Evolutionary conservation across 2,329 filamentous ascomycete species (phyloP).

Genomic region (Lasiodiplodia gonubiensis): DNA sequence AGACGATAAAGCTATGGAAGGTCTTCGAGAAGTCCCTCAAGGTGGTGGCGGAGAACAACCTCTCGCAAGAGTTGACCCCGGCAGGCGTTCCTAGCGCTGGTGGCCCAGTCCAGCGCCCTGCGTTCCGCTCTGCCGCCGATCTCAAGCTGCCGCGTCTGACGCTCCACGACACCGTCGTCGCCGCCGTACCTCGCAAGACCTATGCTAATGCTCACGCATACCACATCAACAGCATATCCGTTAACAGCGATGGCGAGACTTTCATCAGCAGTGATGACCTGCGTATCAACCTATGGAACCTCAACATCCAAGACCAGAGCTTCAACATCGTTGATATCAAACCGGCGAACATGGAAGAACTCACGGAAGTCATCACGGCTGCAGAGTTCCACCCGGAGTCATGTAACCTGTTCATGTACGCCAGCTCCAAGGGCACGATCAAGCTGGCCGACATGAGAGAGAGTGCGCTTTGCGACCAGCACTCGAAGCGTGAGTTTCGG

Average conservation of each 20-base stretch:
- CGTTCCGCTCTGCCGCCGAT: conserved; percentile 80
- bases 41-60: conserved; percentile 97
- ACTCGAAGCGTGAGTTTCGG: conserved; percentile 79
- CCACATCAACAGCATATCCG: conserved; percentile 99
- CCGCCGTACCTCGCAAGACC: conserved; percentile 91
- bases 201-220: conserved; percentile 99
- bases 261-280: conserved; percentile 99
- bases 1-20: conserved; percentile 99
- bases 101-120: conserved; percentile 75
- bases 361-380: conserved; percentile 97
- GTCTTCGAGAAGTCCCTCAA: conserved; percentile 99
- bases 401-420: conserved; percentile 99
- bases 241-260: conserved; percentile 98
- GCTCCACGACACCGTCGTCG: conserved; percentile 97
- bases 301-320: conserved; percentile 99
- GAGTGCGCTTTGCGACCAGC: conserved; percentile 93
- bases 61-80: conserved; percentile 92
- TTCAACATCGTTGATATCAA: conserved; percentile 99
- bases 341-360: conserved; percentile 98
- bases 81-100: conserved; percentile 74
- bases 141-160: conserved; percentile 95
- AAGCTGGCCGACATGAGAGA: conserved; percentile 98
- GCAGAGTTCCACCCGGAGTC: conserved; percentile 96
- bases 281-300: conserved; percentile 97
- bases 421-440: conserved; percentile 98